Evolutionary conservation across 148 eudicot species (phyloP).

Genomic region (Rhododendron mucronatum): DNA sequence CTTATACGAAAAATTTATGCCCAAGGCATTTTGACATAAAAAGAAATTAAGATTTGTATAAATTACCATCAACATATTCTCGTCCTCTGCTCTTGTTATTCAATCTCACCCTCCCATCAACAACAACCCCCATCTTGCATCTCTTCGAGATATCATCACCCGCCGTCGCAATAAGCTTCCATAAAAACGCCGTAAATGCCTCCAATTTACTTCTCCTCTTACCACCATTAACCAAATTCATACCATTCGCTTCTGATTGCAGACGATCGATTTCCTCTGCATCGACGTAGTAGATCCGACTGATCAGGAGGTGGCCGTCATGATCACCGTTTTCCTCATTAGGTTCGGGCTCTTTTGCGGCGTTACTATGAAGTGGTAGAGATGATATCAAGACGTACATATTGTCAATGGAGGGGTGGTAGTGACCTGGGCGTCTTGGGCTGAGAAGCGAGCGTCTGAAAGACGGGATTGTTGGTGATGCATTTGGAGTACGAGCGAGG

Average conservation of each 20-base stretch:
- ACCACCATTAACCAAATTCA: not conserved
- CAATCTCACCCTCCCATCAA: not conserved
- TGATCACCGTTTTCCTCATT: not conserved
- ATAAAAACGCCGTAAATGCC: constrained; percentile 4
- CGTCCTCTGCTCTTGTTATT: not conserved
- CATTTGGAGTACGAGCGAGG: not conserved
- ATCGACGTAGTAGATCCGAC: constrained; percentile 5
- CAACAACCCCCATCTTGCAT: constrained; percentile 8
- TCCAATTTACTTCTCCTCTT: not conserved
- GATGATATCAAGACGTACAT: not conserved
- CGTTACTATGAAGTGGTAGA: not conserved
- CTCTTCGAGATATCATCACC: not conserved
- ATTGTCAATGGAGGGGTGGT: not conserved
- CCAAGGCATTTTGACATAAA: not conserved
- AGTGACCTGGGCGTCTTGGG: not conserved
- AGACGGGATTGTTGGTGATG: not conserved
- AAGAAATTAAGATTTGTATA: not conserved
- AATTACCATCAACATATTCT: not conserved
- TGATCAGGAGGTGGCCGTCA: not conserved
- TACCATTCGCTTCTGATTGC: not conserved
- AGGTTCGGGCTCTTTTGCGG: too few species aligned
- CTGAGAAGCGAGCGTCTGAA: not conserved
- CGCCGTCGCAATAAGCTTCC: not conserved
- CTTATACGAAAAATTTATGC: not conserved
- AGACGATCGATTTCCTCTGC: not conserved